Evolutionary conservation across 2,329 filamentous ascomycete genomes (phyloP).

Genomic region (Esteya vermicola): DNA sequence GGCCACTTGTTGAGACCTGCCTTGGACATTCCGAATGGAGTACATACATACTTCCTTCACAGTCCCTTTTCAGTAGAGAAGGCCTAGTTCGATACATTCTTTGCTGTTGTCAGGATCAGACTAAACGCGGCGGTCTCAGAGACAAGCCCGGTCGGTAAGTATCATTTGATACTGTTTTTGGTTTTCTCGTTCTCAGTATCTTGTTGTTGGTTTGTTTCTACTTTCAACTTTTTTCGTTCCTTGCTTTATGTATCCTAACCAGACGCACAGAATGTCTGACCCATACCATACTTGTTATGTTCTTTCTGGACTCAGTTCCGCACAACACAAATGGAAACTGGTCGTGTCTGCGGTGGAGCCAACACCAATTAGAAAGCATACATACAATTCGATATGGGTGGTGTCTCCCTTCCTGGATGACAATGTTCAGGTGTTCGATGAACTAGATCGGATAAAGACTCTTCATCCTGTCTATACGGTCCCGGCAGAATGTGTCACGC

Average conservation of each 20-base stretch:
- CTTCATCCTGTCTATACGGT: conserved; percentile 81
- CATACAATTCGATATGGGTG: conserved; percentile 23
- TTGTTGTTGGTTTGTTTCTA: background rate
- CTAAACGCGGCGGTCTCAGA: conserved; percentile 61
- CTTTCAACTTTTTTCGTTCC: background rate
- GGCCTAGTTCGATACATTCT: conserved; percentile 83
- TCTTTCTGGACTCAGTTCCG: conserved; percentile 68
- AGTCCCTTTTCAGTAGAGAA: conserved; percentile 62
- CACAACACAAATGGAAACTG: conserved; percentile 54
- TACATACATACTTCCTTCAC: conserved; percentile 16
- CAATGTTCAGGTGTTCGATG: conserved; percentile 51
- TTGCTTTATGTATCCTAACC: conserved; percentile 1
- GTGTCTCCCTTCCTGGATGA: conserved; percentile 35
- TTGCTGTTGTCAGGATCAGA: conserved; percentile 67
- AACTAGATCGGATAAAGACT: conserved; percentile 52
- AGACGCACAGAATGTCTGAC: conserved; percentile 49
- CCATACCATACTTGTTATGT: conserved; percentile 92
- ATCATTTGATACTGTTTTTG: conserved; percentile 4
- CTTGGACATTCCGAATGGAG: conserved; percentile 25
- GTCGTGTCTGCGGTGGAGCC: conserved; percentile 22
- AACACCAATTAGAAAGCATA: conserved; percentile 5
- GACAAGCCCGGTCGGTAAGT: conserved; percentile 87
- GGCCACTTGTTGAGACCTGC: conserved; percentile 76
- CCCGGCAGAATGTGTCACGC: conserved; percentile 53
- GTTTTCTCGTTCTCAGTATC: conserved; percentile 4